Evolutionary conservation across 257 asterid species (phyloP), one percentile per base, ranked within the genome.

Genomic region (Gentiana straminea): DNA sequence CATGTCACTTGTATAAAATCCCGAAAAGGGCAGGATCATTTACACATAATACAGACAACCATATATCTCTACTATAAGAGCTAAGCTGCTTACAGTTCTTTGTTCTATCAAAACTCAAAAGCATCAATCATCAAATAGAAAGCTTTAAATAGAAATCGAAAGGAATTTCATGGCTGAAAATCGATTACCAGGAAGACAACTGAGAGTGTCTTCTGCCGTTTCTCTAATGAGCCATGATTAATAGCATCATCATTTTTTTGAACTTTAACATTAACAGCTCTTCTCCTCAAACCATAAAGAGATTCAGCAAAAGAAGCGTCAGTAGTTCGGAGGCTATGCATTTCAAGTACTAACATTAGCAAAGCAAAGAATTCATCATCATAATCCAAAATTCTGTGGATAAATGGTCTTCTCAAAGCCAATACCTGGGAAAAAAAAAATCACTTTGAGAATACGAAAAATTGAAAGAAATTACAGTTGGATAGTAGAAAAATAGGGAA

Each of bases 241-340:
- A 72, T 68, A 59, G 77, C 85, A 49, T 81, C 84, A 46, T 54
- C 61, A 33, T 54, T 70, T 68, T 61, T 86, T 56, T 66, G 72
- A 62, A 83, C 34, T 74, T 61, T 81, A 51, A 83, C 51, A 55
- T 78, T 79, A 68, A 78, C 94, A 33, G 85, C 89, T 73, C 96
- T 79, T 59, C 98, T 71, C 61, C 98, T 73, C 56, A 91, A 65
- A 24, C 98, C 95, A 66, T 91, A 91, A 50, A 91, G 79, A 13
- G 98, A 91, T 70, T 91, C 98, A 2, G 98, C 84, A 74, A 91
- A 91, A 8, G 97, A 91, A 68, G 94, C 98, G 67, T 91, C 98
- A 52, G 95, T 83, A 9, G 91, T 88, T 15, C 97, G 84, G 74
- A 92, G 75, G 69, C 97, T 92, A 75, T 88, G 99, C 12, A 94